Evolutionary conservation across 2,329 filamentous ascomycete genomes (phyloP).

Genomic region (Daldinia eschscholtzii): DNA sequence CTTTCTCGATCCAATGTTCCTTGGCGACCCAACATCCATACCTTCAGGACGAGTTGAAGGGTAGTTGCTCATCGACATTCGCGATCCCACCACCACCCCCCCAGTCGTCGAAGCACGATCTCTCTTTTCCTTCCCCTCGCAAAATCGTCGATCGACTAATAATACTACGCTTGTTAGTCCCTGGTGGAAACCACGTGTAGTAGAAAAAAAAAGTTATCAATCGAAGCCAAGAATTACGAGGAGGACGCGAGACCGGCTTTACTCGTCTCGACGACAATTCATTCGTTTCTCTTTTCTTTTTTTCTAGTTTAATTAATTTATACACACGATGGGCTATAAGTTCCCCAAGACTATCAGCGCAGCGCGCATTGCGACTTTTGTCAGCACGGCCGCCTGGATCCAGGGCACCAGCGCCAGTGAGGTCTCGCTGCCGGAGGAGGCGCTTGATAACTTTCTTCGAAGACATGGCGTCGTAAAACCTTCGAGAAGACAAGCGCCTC

Average conservation of each 20-base stretch:
- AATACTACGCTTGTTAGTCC: slow-evolving; percentile 30
- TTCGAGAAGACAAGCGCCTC: slow-evolving; percentile 19
- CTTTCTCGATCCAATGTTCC: slow-evolving; percentile 32
- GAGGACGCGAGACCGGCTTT: slow-evolving; percentile 32
- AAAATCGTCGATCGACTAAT: slow-evolving; percentile 25
- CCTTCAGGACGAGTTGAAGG: slow-evolving; percentile 40
- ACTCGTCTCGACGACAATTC: slow-evolving; percentile 39
- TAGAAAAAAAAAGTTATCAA: neutral
- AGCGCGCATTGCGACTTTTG: slow-evolving; percentile 45
- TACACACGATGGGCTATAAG: slow-evolving; percentile 39
- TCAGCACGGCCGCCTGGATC: slow-evolving; percentile 48
- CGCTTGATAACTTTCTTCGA: slow-evolving; percentile 45
- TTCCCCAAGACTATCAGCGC: slow-evolving; percentile 49
- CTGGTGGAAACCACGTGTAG: slow-evolving; percentile 36
- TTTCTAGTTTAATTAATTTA: slow-evolving; percentile 6
- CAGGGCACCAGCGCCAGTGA: slow-evolving; percentile 42
- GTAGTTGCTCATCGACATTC: slow-evolving; percentile 39
- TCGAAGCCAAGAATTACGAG: slow-evolving; percentile 8
- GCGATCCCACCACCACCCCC: slow-evolving; percentile 3
- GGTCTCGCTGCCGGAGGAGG: slow-evolving; percentile 41
- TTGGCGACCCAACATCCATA: slow-evolving; percentile 37
- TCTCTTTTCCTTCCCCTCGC: slow-evolving; percentile 24
- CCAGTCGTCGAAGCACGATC: slow-evolving; percentile 36
- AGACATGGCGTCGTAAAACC: slow-evolving; percentile 29
- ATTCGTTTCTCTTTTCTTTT: slow-evolving; percentile 31